A percentile compares a stretch with the other conserved stretches of the same genome.
Evolutionary conservation across 768 basidiomycete genomes (phyloP).

Genomic region (Gymnopilus dilepis): DNA sequence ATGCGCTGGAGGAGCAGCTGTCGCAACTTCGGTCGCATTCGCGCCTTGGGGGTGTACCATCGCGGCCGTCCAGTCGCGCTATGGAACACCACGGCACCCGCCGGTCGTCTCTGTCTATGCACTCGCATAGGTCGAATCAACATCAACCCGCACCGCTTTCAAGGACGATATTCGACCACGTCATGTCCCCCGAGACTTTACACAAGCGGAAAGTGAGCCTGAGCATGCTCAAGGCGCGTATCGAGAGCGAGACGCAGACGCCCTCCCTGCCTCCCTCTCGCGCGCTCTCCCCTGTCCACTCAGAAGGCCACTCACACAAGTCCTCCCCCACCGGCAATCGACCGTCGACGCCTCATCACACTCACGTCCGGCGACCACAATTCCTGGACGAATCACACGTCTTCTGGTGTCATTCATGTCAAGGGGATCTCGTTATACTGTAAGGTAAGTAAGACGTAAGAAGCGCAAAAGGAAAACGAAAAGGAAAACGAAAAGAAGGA

Average conservation of each 20-base stretch:
- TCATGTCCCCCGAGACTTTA: conserved; percentile 72
- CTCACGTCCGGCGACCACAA: conserved; percentile 59
- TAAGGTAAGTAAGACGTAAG: no score
- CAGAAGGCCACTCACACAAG: conserved; percentile 32
- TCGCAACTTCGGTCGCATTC: conserved; percentile 48
- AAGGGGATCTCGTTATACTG: conserved; percentile 81
- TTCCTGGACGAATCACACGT: conserved; percentile 89
- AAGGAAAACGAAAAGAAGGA: no score
- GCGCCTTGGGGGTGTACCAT: conserved; percentile 47
- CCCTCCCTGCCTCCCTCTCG: conserved; percentile 53
- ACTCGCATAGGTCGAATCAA: conserved; percentile 46
- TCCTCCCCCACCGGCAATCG: conserved; percentile 26
- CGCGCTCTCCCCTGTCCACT: conserved; percentile 60
- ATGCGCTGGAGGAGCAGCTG: conserved; percentile 69
- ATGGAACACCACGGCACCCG: conserved; percentile 38
- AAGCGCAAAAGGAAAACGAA: no score
- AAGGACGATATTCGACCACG: conserved; percentile 69
- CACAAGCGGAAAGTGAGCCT: conserved; percentile 86
- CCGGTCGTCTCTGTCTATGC: conserved; percentile 43
- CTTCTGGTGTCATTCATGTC: conserved; percentile 88
- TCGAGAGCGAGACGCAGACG: conserved; percentile 75
- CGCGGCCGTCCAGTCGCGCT: conserved; percentile 53
- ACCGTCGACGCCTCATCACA: conserved; percentile 26
- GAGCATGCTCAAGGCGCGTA: conserved; percentile 90
- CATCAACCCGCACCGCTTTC: conserved; percentile 45